phyloP scores from a whole-genome alignment of 2,329 filamentous ascomycete species.

The Paraconiothyrium brasiliense region DNA sequence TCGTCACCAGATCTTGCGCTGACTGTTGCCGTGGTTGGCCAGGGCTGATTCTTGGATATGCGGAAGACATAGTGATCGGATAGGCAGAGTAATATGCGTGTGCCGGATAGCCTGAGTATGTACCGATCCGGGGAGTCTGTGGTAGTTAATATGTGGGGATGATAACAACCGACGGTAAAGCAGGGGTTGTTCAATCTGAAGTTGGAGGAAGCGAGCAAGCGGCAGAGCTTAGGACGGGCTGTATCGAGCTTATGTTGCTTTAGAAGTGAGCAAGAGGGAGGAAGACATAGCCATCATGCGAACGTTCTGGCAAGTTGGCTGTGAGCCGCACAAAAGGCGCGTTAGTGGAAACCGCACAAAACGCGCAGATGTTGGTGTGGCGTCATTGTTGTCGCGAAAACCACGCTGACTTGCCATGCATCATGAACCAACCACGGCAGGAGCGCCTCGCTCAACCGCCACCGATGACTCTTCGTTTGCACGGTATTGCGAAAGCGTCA shows the following conservation, averaged over 20 bases:
- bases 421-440: conserved; percentile 11
- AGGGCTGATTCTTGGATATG: conserved; percentile 12
- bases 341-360: conserved; percentile 31
- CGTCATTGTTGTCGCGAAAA: conserved; percentile 28
- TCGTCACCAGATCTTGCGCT: conserved; percentile 44
- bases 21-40: conserved; percentile 24
- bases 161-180: conserved; percentile 10
- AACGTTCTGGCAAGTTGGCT: conserved; percentile 18
- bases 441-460: neutral
- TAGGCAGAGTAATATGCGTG: conserved; percentile 28
- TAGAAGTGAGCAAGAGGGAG: neutral
- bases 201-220: conserved; percentile 30
- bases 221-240: conserved; percentile 5
- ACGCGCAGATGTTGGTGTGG: conserved; percentile 26
- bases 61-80: conserved; percentile 26
- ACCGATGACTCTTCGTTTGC: conserved; percentile 1
- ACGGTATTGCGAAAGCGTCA: neutral
- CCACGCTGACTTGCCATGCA: conserved; percentile 16
- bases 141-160: conserved; percentile 14
- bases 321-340: conserved; percentile 27
- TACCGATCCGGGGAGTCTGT: conserved; percentile 20
- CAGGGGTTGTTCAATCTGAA: conserved; percentile 31
- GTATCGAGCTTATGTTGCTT: neutral
- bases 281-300: neutral
- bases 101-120: conserved; percentile 17